Evolutionary conservation across 2,329 filamentous ascomycete genomes (phyloP).

Genomic region (Claviceps pazoutovae): DNA sequence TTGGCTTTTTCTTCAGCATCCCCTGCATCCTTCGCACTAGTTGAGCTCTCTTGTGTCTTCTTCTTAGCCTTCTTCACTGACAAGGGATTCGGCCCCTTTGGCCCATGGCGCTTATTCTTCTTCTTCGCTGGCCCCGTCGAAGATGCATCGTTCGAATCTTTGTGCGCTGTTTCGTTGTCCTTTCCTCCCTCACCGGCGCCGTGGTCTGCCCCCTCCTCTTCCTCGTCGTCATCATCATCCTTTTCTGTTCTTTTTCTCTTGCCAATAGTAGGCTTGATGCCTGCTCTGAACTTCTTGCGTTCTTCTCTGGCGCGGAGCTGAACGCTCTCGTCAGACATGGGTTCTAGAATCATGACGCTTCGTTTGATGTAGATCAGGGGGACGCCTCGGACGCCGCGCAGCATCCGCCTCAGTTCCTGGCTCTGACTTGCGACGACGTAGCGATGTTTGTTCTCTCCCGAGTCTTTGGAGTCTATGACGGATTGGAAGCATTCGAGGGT

Average conservation of each 20-base stretch:
- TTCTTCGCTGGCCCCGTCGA: conserved; percentile 27
- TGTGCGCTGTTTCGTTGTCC: conserved; percentile 13
- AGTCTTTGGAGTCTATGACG: conserved; percentile 67
- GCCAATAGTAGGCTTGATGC: conserved; percentile 39
- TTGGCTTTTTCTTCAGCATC: conserved; percentile 15
- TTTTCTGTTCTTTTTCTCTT: conserved; percentile 39
- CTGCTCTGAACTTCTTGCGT: conserved; percentile 58
- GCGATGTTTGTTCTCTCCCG: conserved; percentile 59
- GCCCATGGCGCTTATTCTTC: conserved; percentile 44
- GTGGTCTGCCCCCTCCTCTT: conserved; percentile 11
- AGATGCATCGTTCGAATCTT: conserved; percentile 8
- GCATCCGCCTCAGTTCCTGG: conserved; percentile 42
- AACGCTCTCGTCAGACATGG: conserved; percentile 56
- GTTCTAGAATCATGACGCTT: conserved; percentile 58
- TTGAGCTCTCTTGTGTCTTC: conserved; percentile 12
- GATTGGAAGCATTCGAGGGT: conserved; percentile 55
- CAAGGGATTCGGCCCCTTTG: conserved; percentile 58
- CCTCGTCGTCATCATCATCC: conserved; percentile 8
- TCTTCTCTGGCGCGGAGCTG: conserved; percentile 54
- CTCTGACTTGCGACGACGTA: conserved; percentile 70
- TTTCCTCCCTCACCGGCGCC: conserved; percentile 17
- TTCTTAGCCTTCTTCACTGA: conserved; percentile 57
- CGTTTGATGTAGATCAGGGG: conserved; percentile 67
- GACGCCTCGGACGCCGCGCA: conserved; percentile 56
- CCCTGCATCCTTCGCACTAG: conserved; percentile 14